Percentiles rank a stretch among this genome's conserved stretches.
These are phyloP conservation scores for Nematocida sp. DNA, from an alignment of 371 early-diverging fungal genomes.

Conservation along the genomic window DNA sequence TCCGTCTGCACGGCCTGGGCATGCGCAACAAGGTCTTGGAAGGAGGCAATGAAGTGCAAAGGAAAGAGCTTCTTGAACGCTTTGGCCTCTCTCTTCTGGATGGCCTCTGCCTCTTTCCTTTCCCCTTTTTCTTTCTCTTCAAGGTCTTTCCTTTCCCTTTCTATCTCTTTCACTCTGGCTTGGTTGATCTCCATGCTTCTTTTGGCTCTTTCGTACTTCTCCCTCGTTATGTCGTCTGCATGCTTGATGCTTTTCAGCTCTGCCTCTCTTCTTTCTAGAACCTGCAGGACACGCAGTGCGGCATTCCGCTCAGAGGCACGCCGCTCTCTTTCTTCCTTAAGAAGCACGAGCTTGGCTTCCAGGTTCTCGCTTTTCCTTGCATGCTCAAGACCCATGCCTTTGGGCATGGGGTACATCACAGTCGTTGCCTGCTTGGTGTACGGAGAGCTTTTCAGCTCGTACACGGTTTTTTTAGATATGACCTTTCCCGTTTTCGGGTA, in stretches of 20 bases:
- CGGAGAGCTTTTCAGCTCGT: constrained; percentile 61
- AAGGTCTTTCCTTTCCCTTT: background rate
- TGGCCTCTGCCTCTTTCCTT: background rate
- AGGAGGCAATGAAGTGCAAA: background rate
- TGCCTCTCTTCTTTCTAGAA: constrained; percentile 21
- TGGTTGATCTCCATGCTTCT: background rate
- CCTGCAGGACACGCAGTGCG: constrained; percentile 5
- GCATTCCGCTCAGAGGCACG: constrained; percentile 30
- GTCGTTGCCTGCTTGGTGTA: constrained; percentile 57
- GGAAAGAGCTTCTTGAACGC: background rate
- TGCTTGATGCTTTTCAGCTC: constrained; percentile 11
- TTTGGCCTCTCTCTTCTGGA: background rate
- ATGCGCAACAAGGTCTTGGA: background rate
- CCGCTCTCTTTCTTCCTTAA: constrained; percentile 45
- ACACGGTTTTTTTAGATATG: constrained; percentile 53
- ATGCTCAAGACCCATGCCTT: constrained; percentile 42
- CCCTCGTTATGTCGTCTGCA: background rate
- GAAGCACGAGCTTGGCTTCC: constrained; percentile 27
- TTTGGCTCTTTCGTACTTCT: constrained; percentile 24
- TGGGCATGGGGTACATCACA: constrained; percentile 25
- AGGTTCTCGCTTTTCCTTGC: constrained; percentile 25
- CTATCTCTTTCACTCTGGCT: constrained; percentile 11
- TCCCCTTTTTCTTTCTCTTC: constrained; percentile 20
- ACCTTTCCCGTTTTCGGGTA: constrained; percentile 52
- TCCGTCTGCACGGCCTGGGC: background rate